phyloP scores from a whole-genome alignment of 192 early-diverging fungal genomes.

The Mortierella alpina region DNA sequence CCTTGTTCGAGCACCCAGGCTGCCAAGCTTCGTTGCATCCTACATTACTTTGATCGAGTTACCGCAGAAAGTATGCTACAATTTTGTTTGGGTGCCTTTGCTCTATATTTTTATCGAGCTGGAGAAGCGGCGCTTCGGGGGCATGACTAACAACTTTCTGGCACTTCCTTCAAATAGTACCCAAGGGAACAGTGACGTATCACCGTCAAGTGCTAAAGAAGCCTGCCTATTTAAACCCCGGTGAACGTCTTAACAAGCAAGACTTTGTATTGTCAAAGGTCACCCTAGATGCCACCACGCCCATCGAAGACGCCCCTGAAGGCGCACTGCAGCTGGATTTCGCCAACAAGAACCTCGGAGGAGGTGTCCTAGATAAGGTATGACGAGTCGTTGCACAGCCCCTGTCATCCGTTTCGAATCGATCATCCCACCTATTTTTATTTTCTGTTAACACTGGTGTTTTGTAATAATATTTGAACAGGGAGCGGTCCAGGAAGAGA shows the following conservation, averaged over 20 bases:
- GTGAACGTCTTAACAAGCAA: background rate
- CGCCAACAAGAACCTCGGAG: slow-evolving; percentile 51
- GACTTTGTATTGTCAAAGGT: slow-evolving; percentile 18
- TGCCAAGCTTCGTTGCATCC: slow-evolving; percentile 36
- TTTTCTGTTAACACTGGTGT: background rate
- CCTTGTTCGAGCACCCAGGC: slow-evolving; percentile 40
- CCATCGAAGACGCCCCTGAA: slow-evolving; percentile 34
- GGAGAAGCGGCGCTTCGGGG: background rate
- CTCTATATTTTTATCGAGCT: background rate
- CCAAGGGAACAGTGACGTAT: slow-evolving; percentile 40
- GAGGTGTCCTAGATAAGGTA: slow-evolving; percentile 41
- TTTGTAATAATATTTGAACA: slow-evolving; percentile 1
- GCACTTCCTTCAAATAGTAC: slow-evolving; percentile 15
- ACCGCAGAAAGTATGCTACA: slow-evolving; percentile 34
- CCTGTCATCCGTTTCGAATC: background rate
- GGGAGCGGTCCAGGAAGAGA: slow-evolving; percentile 52
- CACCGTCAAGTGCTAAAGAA: slow-evolving; percentile 48
- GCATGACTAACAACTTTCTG: background rate
- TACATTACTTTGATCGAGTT: slow-evolving; percentile 52
- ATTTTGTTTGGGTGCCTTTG: background rate
- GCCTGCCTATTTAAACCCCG: slow-evolving; percentile 17
- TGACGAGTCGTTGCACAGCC: background rate
- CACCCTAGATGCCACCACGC: slow-evolving; percentile 15
- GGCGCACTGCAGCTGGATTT: slow-evolving; percentile 46
- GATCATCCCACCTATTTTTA: background rate